Base-by-base conservation (phyloP, 257 asterid genomes). In the Solanum virginianum region DNA sequence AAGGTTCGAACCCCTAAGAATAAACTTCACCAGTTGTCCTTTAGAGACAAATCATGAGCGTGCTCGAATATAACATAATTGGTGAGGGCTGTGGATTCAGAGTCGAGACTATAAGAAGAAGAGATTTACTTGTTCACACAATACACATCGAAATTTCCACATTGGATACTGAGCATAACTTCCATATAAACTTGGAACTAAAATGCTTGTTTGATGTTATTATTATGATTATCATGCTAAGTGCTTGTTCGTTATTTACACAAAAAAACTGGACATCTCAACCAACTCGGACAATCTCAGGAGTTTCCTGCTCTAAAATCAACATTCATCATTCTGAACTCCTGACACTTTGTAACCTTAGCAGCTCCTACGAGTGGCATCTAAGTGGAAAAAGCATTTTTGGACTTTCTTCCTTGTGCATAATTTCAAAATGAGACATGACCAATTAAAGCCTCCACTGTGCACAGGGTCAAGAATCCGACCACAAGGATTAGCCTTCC, bases 181-280 rank as follows among this genome's bases (percentile, higher is more conserved):
- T 36, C 39, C 39, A 36, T 36, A 36, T 36, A 36, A 36, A 36
- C 5, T 36, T 36, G 39, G 39, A 12, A 49, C 15, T 49, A 49
- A 49, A 49, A 10, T 49, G 15, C 15, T 10, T 49, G 54, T 49
- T 14, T 49, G 15, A 49, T 11, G 39, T 32, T 49, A 49, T 49
- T 49, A 3, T 49, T 49, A 62, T 62, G 36, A 62, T 22, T 62
- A 62, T 62, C 69, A 22, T 22, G 69, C 17, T 5, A 22, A 62
- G 36, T 62, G 12, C 16, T 22, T 22, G 69, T 43, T 86, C 85
- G 81, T 87, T 89, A 85, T 91, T 83, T 26, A 75, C 86, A 87
- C 84, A 39, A 36, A 26, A 26, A 84, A 72, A 82, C 85, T 24
- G 56, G 77, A 80, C 57, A 80, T 60, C 10, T 16, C 79, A 75